Conservation (phyloP, 2,329 filamentous ascomycete species). For the Fusarium camptoceras region DNA sequence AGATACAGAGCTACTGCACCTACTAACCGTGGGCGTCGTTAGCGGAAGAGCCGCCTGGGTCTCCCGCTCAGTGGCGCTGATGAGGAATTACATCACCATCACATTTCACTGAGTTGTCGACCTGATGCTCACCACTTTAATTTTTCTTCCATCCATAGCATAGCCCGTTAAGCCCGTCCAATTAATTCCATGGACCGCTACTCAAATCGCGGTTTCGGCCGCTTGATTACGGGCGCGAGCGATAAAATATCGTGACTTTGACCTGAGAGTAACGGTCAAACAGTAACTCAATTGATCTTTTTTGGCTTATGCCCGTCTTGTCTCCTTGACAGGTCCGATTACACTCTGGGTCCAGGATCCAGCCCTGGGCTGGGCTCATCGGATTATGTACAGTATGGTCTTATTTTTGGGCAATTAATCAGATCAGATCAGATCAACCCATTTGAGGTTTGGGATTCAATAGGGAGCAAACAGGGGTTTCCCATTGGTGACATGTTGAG, state of each 20-base stretch:
- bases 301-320: slow-evolving; percentile 28
- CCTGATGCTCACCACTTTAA: neutral
- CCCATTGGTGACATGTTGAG: slow-evolving; percentile 10
- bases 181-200: neutral
- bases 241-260: slow-evolving; percentile 29
- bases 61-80: slow-evolving; percentile 29
- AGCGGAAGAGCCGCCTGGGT: slow-evolving; percentile 35
- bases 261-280: slow-evolving; percentile 16
- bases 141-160: neutral
- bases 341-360: slow-evolving; percentile 3
- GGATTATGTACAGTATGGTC: slow-evolving; percentile 25
- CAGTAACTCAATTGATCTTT: slow-evolving; percentile 1
- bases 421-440: slow-evolving; percentile 39
- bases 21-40: slow-evolving; percentile 7
- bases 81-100: slow-evolving; percentile 45
- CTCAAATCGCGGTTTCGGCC: slow-evolving; percentile 25
- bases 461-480: slow-evolving; percentile 4
- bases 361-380: neutral
- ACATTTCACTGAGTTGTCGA: slow-evolving; percentile 10
- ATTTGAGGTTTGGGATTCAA: slow-evolving; percentile 21
- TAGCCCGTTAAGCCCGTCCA: neutral
- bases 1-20: slow-evolving; percentile 22
- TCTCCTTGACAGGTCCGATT: slow-evolving; percentile 38
- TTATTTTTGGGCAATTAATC: slow-evolving; percentile 39
- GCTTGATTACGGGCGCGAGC: slow-evolving; percentile 26